These are phyloP conservation scores for Lepidium campestre DNA, from an alignment of 441 rosid species.

Conservation along the genomic window DNA sequence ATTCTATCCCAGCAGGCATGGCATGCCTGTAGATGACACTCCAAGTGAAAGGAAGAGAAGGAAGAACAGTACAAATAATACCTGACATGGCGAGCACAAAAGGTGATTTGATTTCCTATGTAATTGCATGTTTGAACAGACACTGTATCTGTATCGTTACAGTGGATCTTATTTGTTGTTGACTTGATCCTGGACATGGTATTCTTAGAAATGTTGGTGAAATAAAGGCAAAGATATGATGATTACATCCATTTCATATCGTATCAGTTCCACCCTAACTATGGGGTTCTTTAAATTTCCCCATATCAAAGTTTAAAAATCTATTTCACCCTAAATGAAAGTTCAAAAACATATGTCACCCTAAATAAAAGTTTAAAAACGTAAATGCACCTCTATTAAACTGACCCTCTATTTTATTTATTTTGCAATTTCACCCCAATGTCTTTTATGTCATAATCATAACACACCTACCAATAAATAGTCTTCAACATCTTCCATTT, in stretches of 20 bases:
- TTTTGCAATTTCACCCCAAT: background rate
- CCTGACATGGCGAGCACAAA: constrained; percentile 80
- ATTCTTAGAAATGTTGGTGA: constrained; percentile 62
- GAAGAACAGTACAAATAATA: constrained; percentile 80
- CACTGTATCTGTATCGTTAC: background rate
- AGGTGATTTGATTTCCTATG: constrained; percentile 35
- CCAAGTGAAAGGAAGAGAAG: constrained; percentile 40
- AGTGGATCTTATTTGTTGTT: constrained; percentile 8
- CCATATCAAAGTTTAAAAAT: no score
- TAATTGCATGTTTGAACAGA: background rate
- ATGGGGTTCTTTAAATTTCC: no score
- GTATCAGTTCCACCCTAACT: no score
- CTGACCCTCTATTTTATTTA: background rate
- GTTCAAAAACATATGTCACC: no score
- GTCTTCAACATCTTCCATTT: background rate
- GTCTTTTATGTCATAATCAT: background rate
- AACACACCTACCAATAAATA: constrained; percentile 29
- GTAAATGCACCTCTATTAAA: no score
- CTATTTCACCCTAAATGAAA: no score
- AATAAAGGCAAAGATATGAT: constrained; percentile 50
- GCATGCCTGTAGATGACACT: constrained; percentile 59
- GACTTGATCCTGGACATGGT: constrained; percentile 77
- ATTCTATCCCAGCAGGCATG: constrained; percentile 45
- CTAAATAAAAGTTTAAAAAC: no score
- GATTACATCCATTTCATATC: background rate